Conservation (phyloP, 75 land plant species). For the Selaginella moellendorffii region DNA sequence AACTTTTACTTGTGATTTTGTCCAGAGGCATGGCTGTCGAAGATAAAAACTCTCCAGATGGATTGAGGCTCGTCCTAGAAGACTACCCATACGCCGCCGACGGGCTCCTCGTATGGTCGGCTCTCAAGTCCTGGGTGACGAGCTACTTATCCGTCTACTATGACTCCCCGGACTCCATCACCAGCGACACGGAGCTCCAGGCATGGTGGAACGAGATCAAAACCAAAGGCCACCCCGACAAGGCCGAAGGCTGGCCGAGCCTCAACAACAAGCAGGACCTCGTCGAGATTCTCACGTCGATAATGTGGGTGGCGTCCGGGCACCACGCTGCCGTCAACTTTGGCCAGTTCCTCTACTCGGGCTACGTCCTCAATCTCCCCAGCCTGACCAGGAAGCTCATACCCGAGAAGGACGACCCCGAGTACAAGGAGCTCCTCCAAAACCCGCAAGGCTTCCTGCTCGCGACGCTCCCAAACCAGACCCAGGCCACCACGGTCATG, state of each 20-base stretch:
- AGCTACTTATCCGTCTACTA: background rate
- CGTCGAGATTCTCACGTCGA: background rate
- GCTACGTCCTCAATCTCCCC: conserved; percentile 2
- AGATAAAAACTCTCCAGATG: background rate
- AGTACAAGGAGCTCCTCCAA: conserved; percentile 1
- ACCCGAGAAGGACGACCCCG: background rate
- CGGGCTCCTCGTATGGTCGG: conserved; percentile 3
- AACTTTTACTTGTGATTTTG: background rate
- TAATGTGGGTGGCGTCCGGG: conserved; percentile 2
- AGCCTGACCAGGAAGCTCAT: conserved; percentile 5
- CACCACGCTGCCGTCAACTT: conserved; percentile 6
- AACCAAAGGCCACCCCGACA: conserved; percentile 3
- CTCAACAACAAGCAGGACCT: background rate
- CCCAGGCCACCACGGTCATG: conserved; percentile 32
- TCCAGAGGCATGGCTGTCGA: conserved; percentile 8
- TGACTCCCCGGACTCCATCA: background rate
- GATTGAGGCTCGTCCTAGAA: background rate
- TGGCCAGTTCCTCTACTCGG: conserved; percentile 8
- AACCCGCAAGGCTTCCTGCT: background rate
- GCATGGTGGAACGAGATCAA: conserved; percentile 1
- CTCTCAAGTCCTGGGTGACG: background rate
- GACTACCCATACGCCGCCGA: conserved; percentile 9
- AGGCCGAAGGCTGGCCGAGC: background rate
- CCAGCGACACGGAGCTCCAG: conserved; percentile 4
- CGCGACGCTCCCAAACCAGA: background rate